Base-by-base conservation (phyloP, 176 grass and related monocot genomes). In the Eremochloa ophiuroides region DNA sequence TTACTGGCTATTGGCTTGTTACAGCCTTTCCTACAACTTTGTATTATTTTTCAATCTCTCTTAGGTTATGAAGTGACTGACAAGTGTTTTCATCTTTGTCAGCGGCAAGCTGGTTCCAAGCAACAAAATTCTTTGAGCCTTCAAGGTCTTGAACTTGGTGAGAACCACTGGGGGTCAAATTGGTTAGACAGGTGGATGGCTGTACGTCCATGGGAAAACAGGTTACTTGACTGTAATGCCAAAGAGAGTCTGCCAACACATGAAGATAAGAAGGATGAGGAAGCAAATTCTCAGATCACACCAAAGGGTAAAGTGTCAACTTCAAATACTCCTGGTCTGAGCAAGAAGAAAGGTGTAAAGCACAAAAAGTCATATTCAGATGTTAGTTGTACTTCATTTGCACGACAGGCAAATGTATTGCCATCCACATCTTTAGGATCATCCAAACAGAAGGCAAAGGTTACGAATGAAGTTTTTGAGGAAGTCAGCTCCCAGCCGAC, bases 111-210 rank as follows among this genome's bases (percentile, higher is more conserved):
- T 74, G 93, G 89, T 85, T 91, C 77, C 44, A 99, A 89, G 58
- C 93, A 91, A 76, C 83, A 83, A n/a, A 83, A 86, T 69, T 41
- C 84, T 31, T 69, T 63, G 34, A 82, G 62, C 53, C 44, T 86
- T 43, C 71, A 86, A 85, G 89, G 82, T 23, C 74, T 80, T 55
- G 77, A 90, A 79, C 80, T 80, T 66, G 93, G 93, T 71, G 85
- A 92, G 20, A 83, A 83, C 46, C 83, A 92, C 61, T 99, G 97
- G 97, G 93, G 91, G n/a, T 96, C 93, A 92, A 99, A 91, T 83
- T 99, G 97, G 97, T 79, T 96, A 62, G 97, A 99, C 66, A 88
- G 97, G 65, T 99, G 97, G 97, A 93, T 99, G 91, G 97, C 97
- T 51, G 93, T 93, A 82, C 91, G 91, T 77, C 93, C 93, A 76